Conservation (phyloP, 1,139 yeast species). For the Zygosaccharomyces pseudobailii region DNA sequence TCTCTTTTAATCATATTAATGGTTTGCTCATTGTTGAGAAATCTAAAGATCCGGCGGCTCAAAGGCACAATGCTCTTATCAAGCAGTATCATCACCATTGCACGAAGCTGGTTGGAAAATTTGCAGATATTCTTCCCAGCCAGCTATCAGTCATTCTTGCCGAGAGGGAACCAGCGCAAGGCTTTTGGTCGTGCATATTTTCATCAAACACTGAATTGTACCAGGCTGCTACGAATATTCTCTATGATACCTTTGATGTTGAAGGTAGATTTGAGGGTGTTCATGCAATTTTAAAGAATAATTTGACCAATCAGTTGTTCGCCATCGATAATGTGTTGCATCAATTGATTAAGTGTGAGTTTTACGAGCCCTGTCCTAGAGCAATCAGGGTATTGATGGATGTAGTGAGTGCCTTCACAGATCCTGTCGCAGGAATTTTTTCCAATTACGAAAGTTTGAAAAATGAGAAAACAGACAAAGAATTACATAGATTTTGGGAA, state of each 20-base stretch:
- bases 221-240: slow-evolving; percentile 67
- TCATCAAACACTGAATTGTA: slow-evolving; percentile 49
- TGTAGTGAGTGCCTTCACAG: slow-evolving; percentile 56
- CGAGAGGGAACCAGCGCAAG: slow-evolving; percentile 40
- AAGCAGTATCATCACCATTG: slow-evolving; percentile 27
- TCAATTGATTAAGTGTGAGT: slow-evolving; percentile 44
- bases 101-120: slow-evolving; percentile 33
- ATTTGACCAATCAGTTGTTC: slow-evolving; percentile 41
- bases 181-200: slow-evolving; percentile 68
- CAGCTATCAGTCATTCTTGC: slow-evolving; percentile 41
- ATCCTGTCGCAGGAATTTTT: slow-evolving; percentile 59
- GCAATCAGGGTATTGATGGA: slow-evolving; percentile 75
- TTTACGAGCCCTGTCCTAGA: slow-evolving; percentile 72
- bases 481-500: slow-evolving; percentile 52
- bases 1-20: slow-evolving; percentile 42
- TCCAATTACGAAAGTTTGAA: slow-evolving; percentile 29
- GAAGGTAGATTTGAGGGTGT: slow-evolving; percentile 71
- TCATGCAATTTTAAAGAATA: slow-evolving; percentile 45
- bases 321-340: slow-evolving; percentile 48
- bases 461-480: slow-evolving; percentile 21
- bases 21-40: slow-evolving; percentile 37
- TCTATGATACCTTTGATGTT: slow-evolving; percentile 75
- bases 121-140: slow-evolving; percentile 43
- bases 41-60: slow-evolving; percentile 16
- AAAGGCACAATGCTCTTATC: slow-evolving; percentile 29